Evolutionary conservation across 169 alveolate genomes (phyloP).

Genomic region (Plasmodium berghei): DNA sequence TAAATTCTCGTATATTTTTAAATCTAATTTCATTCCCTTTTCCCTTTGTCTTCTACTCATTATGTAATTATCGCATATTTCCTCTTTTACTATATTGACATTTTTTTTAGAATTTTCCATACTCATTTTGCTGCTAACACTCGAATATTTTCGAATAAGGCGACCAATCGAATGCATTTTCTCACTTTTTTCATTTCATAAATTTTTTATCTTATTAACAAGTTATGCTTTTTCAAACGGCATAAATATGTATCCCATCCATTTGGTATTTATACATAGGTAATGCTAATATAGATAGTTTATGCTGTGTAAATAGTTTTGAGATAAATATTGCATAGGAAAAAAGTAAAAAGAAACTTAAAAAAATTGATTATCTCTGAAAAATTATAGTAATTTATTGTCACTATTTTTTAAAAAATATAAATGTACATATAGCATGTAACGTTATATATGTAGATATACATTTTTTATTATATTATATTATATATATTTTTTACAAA

Average conservation of each 20-base stretch:
- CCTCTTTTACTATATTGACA: constrained; percentile 16
- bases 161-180: constrained; percentile 16
- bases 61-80: background rate
- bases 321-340: background rate
- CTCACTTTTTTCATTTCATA: background rate
- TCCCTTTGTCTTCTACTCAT: constrained; percentile 70
- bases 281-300: too few relatives aligned
- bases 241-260: background rate
- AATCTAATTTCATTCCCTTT: constrained; percentile 42
- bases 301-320: background rate
- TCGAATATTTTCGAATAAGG: constrained; percentile 38
- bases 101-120: constrained; percentile 16
- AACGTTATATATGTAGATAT: too few relatives aligned
- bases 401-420: too few relatives aligned
- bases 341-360: background rate
- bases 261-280: background rate
- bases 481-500: too few relatives aligned
- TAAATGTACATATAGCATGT: too few relatives aligned
- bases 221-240: background rate
- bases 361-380: too few relatives aligned
- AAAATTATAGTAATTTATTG: too few relatives aligned
- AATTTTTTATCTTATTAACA: background rate
- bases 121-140: constrained; percentile 22
- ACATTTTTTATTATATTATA: too few relatives aligned
- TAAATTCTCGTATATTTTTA: constrained; percentile 57